Evolutionary conservation across 2,329 filamentous ascomycete species (phyloP).

Genomic region (Plenodomus tracheiphilus): DNA sequence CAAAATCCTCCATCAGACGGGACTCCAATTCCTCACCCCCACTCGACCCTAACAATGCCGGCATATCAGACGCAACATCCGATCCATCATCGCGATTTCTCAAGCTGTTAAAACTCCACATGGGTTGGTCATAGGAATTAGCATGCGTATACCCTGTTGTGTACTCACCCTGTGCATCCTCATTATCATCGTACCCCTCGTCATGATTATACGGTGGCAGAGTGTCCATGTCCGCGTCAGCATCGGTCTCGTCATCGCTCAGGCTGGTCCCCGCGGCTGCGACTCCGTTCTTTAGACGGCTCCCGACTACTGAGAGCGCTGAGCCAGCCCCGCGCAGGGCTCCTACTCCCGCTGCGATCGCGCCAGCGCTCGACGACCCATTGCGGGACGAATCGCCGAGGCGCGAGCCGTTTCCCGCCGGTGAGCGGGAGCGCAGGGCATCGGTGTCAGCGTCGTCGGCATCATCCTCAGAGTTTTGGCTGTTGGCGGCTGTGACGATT

Average conservation of each 20-base stretch:
- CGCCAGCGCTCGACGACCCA: constrained; percentile 91
- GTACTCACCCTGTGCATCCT: not conserved
- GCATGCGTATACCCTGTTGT: not conserved
- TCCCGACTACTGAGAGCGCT: constrained; percentile 37
- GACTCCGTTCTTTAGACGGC: constrained; percentile 38
- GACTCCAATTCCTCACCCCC: constrained; percentile 19
- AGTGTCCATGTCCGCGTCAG: constrained; percentile 10
- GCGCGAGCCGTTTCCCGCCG: constrained; percentile 81
- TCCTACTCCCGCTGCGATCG: constrained; percentile 68
- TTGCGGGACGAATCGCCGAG: constrained; percentile 84
- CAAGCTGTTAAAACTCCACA: constrained; percentile 28
- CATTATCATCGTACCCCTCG: constrained; percentile 16
- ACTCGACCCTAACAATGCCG: constrained; percentile 21
- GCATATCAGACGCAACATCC: constrained; percentile 24
- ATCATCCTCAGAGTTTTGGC: constrained; percentile 52
- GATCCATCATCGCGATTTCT: constrained; percentile 17
- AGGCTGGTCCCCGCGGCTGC: constrained; percentile 32
- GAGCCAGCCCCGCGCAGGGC: constrained; percentile 44
- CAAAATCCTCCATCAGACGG: constrained; percentile 37
- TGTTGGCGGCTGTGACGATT: constrained; percentile 63
- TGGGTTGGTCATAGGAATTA: constrained; percentile 6
- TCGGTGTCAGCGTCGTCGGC: constrained; percentile 21
- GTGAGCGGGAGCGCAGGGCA: constrained; percentile 46
- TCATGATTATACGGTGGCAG: constrained; percentile 28
- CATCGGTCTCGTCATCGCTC: constrained; percentile 29